Base-by-base conservation (phyloP, 495 filamentous ascomycete species). In the Delitschia confertaspora region DNA sequence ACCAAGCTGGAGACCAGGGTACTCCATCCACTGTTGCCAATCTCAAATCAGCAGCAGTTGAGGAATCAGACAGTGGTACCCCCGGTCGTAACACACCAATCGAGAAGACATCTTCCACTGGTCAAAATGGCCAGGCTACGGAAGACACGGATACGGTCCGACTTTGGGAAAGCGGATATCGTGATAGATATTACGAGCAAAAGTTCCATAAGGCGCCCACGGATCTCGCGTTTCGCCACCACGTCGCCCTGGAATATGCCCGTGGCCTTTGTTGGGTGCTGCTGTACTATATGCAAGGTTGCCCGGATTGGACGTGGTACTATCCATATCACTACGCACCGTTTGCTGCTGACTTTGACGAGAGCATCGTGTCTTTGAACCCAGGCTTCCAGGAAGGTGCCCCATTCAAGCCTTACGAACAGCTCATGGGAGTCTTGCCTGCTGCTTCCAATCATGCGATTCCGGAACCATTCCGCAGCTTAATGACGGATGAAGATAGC, bases 301-400 rank as follows among this genome's bases (percentile, higher is more conserved):
- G 91, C 56, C 86, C 93, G 8, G 93, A 85, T 2, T 96, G 93
- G 91, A 89, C 82, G 37, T 99, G 91, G 91, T 99, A 88, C 59
- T 99, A 94, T 57, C 91, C 91, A 1, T 89, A 96, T 58, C 91
- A 99, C 60, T 99, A 99, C 57, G 93, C 91, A 3, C 91, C 91
- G 8, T 96, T 95, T 65, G 91, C 93, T 1, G 82, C 87, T 32
- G 91, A 99, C 63, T 99, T 99, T 60, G 79, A 80, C 38, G n/a
- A n/a, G n/a, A 83, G 91, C 37, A 70, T 99, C 23, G 75, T 63
- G 33, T 78, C 88, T 38, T 78, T 94, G 66, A 72, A 78, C 14
- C 40, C 47, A 25, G 73, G 93, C 51, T 99, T 99, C 51, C 75
- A 87, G 38, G 87, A 88, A 60, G 93, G 91, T 9, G 79, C 68